Percentiles rank a stretch among this genome's conserved stretches.
phyloP scores from a whole-genome alignment of 2,329 filamentous ascomycete species.

The Fusarium clavum region DNA sequence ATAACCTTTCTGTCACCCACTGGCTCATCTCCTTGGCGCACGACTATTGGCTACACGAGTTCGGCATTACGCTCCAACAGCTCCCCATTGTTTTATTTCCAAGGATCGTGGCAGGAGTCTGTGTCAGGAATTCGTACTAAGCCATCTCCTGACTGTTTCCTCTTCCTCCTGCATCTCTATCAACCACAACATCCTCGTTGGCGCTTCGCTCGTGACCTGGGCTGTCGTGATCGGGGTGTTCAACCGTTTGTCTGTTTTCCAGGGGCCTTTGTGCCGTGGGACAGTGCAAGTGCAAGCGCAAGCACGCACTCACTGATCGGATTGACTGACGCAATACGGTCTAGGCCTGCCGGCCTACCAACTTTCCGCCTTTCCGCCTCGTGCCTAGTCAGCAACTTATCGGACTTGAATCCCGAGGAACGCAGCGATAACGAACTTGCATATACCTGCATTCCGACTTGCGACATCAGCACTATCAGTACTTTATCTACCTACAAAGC shows the following conservation, averaged over 20 bases:
- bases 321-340: slow-evolving; percentile 46
- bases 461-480: slow-evolving; percentile 2
- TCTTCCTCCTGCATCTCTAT: slow-evolving; percentile 34
- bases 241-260: slow-evolving; percentile 22
- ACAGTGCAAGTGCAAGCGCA: slow-evolving; percentile 26
- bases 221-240: slow-evolving; percentile 25
- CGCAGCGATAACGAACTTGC: slow-evolving; percentile 35
- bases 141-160: slow-evolving; percentile 41
- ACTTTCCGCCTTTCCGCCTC: slow-evolving; percentile 29
- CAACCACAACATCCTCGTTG: slow-evolving; percentile 33
- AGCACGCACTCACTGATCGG: slow-evolving; percentile 9
- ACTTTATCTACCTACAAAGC: neutral
- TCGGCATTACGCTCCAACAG: slow-evolving; percentile 12
- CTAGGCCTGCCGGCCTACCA: slow-evolving; percentile 27
- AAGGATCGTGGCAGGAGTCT: slow-evolving; percentile 43
- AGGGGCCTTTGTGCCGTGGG: slow-evolving; percentile 42
- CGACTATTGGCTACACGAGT: slow-evolving; percentile 19
- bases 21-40: neutral
- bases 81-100: slow-evolving; percentile 27
- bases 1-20: too few relatives aligned
- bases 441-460: slow-evolving; percentile 16
- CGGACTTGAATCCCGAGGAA: slow-evolving; percentile 34
- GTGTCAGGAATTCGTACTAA: slow-evolving; percentile 37
- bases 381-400: slow-evolving; percentile 38
- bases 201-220: slow-evolving; percentile 28